A percentile compares a stretch with the other conserved stretches of the same genome.
Conservation (phyloP, 2,329 filamentous ascomycete genomes). For the Fusarium aywerte region DNA sequence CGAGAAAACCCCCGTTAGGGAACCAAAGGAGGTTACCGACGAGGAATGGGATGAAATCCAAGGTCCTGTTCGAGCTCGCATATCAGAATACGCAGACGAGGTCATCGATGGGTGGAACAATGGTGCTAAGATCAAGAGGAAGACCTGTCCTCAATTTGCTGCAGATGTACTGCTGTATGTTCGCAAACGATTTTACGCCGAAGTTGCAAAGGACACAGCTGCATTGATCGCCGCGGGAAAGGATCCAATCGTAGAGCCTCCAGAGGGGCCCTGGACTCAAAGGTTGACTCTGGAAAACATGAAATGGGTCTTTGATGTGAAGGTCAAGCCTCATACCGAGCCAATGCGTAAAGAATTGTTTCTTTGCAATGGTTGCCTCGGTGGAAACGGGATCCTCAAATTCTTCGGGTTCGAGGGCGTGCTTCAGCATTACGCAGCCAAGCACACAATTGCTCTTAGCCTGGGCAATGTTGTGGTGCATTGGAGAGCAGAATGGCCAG, state of each 20-base stretch:
- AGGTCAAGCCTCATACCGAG: conserved; percentile 77
- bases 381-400: conserved; percentile 66
- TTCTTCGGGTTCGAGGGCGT: conserved; percentile 81
- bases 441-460: conserved; percentile 78
- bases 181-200: conserved; percentile 72
- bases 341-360: conserved; percentile 76
- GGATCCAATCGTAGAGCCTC: conserved; percentile 59
- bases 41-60: conserved; percentile 78
- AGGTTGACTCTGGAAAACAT: conserved; percentile 83
- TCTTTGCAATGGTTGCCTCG: conserved; percentile 72
- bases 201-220: conserved; percentile 64
- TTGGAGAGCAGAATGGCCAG: conserved; percentile 86
- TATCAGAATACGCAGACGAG: conserved; percentile 75
- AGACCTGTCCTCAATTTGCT: conserved; percentile 75
- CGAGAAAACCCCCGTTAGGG: conserved; percentile 4
- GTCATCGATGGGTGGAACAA: conserved; percentile 74
- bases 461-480: conserved; percentile 77
- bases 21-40: conserved; percentile 66
- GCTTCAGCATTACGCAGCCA: conserved; percentile 84
- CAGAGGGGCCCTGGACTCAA: conserved; percentile 65
- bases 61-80: conserved; percentile 71
- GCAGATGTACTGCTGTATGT: conserved; percentile 76
- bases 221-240: conserved; percentile 59
- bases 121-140: conserved; percentile 70
- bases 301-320: conserved; percentile 85